Conservation (phyloP, 306 rosid genomes). For the Vachellia pachyceras region DNA sequence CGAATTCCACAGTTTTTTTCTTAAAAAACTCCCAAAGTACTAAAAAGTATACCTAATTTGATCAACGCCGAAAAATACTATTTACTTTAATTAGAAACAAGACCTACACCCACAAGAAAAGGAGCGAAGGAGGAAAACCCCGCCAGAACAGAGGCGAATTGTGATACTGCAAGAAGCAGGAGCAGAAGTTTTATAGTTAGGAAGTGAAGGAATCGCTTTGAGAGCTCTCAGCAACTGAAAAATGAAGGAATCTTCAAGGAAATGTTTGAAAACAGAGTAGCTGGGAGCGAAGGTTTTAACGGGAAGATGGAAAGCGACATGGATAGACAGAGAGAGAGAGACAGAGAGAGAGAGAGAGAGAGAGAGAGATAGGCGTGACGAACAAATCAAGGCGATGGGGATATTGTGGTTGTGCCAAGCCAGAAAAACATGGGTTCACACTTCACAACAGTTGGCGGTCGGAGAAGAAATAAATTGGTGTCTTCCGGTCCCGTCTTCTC, state of each 20-base stretch:
- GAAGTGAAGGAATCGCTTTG: slow-evolving; percentile 27
- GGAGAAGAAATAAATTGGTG: neutral
- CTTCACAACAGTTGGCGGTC: slow-evolving; percentile 50
- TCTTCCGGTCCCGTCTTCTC: too few species aligned
- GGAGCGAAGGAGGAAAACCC: slow-evolving; percentile 36
- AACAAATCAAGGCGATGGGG: slow-evolving; percentile 39
- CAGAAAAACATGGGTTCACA: slow-evolving; percentile 21
- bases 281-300: slow-evolving; percentile 51
- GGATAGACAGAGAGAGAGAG: slow-evolving; percentile 26
- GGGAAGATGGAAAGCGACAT: slow-evolving; percentile 49
- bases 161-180: slow-evolving; percentile 28
- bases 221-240: slow-evolving; percentile 7
- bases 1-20: neutral
- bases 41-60: neutral
- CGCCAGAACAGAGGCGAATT: slow-evolving; percentile 25
- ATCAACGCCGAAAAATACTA: slow-evolving; percentile 3
- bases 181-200: neutral
- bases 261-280: slow-evolving; percentile 26
- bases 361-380: neutral
- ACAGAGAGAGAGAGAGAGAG: too few species aligned
- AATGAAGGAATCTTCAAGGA: slow-evolving; percentile 29
- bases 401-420: slow-evolving; percentile 22
- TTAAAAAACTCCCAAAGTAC: neutral
- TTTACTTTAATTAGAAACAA: slow-evolving; percentile 6
- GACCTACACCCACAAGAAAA: slow-evolving; percentile 25